A percentile compares a stretch with the other conserved stretches of the same genome.
Evolutionary conservation across 768 basidiomycete species (phyloP).

Genomic region (Leccinum uliginosum): DNA sequence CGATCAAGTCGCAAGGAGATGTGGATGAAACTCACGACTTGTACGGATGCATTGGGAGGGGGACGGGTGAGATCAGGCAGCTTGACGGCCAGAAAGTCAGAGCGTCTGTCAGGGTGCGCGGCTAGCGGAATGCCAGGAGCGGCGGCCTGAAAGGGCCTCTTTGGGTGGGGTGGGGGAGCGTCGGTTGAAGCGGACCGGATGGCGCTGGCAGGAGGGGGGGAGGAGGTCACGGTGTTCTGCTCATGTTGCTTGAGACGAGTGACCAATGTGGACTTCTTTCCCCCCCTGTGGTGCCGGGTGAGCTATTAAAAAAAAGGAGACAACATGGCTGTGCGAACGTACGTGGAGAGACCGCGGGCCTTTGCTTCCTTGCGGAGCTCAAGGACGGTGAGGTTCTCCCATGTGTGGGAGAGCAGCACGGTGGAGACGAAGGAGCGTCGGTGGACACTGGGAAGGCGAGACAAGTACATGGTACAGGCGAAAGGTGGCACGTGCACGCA

Average conservation of each 20-base stretch:
- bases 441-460: not conserved
- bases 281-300: constrained; percentile 36
- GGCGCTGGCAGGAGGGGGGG: constrained; percentile 6
- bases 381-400: constrained; percentile 48
- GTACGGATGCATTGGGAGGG: constrained; percentile 40
- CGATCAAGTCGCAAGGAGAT: constrained; percentile 4
- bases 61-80: constrained; percentile 54
- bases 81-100: constrained; percentile 43
- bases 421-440: constrained; percentile 46
- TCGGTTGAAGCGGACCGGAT: constrained; percentile 26
- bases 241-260: constrained; percentile 53
- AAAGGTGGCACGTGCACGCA: constrained; percentile 2
- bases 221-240: constrained; percentile 22
- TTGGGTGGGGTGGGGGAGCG: constrained; percentile 13
- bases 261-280: constrained; percentile 55
- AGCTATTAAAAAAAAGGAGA: not conserved
- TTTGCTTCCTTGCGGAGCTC: constrained; percentile 53
- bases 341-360: constrained; percentile 54
- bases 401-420: constrained; percentile 52
- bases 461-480: not conserved
- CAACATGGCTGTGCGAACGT: constrained; percentile 1
- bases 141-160: constrained; percentile 26
- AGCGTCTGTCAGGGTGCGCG: constrained; percentile 20
- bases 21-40: constrained; percentile 48
- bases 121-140: constrained; percentile 43